Conservation (phyloP, 768 basidiomycete species). For the Lactarius pseudohatsudake region DNA sequence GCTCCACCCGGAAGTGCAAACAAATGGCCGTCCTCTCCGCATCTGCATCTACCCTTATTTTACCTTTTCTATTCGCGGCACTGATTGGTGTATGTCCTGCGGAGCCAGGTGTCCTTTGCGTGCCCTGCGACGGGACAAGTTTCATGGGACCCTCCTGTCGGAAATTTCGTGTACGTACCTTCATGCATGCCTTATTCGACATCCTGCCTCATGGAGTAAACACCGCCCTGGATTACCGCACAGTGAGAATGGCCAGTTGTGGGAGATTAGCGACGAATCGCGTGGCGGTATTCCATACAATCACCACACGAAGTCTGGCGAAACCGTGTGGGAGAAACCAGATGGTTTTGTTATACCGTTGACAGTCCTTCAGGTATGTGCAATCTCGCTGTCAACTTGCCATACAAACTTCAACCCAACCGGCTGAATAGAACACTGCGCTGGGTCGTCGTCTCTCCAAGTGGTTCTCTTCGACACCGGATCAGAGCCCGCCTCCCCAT, state of each 20-base stretch:
- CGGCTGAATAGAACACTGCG: conserved; percentile 57
- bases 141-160: conserved; percentile 90
- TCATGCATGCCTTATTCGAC: conserved; percentile 12
- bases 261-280: conserved; percentile 87
- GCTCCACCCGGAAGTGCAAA: too few species aligned
- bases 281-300: conserved; percentile 86
- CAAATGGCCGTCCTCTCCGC: too few species aligned
- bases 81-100: conserved; percentile 41
- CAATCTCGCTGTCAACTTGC: not conserved
- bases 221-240: conserved; percentile 64
- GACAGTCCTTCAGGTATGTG: conserved; percentile 69
- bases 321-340: conserved; percentile 55
- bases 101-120: conserved; percentile 66
- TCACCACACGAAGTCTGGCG: conserved; percentile 63
- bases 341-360: conserved; percentile 88
- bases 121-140: conserved; percentile 91
- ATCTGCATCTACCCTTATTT: too few species aligned
- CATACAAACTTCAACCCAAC: conserved; percentile 17
- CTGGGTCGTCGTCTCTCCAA: conserved; percentile 66
- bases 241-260: conserved; percentile 87
- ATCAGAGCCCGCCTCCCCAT: conserved; percentile 24
- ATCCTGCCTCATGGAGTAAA: conserved; percentile 17
- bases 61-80: conserved; percentile 12
- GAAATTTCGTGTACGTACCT: conserved; percentile 75
- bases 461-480: conserved; percentile 29